Evolutionary conservation across 2,329 filamentous ascomycete genomes (phyloP), one percentile per base, ranked within the genome.

Genomic region (Nothophoma quercina): DNA sequence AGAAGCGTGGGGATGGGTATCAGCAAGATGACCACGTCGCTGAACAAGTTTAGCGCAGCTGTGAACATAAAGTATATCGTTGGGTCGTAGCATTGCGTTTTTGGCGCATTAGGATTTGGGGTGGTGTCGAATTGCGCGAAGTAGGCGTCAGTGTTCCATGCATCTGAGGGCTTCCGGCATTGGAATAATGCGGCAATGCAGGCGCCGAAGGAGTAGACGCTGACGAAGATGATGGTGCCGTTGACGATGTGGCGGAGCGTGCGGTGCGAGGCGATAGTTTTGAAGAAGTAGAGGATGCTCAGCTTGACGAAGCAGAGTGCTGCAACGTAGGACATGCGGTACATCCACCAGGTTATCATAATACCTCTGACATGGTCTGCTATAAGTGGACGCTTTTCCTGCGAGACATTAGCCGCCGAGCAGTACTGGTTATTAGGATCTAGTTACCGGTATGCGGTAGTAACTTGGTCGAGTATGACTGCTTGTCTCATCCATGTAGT

Each of bases 1-100:
- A 75, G 67, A 22, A 81, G 71, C 36, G 80, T 72, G 0, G 78
- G 78, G 13, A 81, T 74, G 0, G 79, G 79, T 2, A 80, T 61
- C 5, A 77, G 51, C 5, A 79, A 71, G 47, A 81, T 77, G 15
- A 78, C 55, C 8, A 78, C 63, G 48, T 79, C 77, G 47, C 72
- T 78, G 39, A 71, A 59, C 42, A 78, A 71, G 35, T 77, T 79
- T 48, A 77, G 62, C 6, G 70, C 70, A 2, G 64, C 77, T 0
- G 77, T 79, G 39, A 68, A 62, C 2, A 72, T 56, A 55, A 65
- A 74, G 4, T 73, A 55, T n/a, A 55, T 62, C 9, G 63, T 60
- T 1, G 71, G 70, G 25, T 72, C 65, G 51, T 60, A 69, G 59
- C 72, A 75, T 18, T 68, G 63, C 33, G 59, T 35, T 16, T 64